phyloP scores from a whole-genome alignment of 768 basidiomycete species.

The Leucocoprinus leucothites region DNA sequence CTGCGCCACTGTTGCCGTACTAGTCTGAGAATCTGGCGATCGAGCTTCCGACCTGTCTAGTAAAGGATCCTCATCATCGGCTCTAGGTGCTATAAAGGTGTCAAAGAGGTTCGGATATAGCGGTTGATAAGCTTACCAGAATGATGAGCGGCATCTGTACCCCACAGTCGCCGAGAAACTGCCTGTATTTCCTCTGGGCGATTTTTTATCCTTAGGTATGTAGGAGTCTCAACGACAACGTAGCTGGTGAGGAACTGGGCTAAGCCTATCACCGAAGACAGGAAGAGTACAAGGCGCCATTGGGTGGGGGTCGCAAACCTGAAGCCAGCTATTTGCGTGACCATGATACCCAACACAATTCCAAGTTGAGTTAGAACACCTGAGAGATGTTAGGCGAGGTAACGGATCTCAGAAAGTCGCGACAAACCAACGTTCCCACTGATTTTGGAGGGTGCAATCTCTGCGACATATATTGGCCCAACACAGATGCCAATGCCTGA shows the following conservation, averaged over 20 bases:
- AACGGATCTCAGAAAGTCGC: not conserved
- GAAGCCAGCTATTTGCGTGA: conserved; percentile 79
- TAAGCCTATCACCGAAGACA: conserved; percentile 55
- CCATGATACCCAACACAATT: conserved; percentile 83
- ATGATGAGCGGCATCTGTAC: conserved; percentile 19
- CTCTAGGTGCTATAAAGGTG: not conserved
- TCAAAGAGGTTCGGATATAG: not conserved
- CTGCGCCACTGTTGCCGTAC: conserved; percentile 47
- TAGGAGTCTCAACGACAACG: conserved; percentile 67
- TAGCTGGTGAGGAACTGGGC: conserved; percentile 54
- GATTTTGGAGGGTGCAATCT: conserved; percentile 76
- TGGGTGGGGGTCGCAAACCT: conserved; percentile 61
- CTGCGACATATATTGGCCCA: conserved; percentile 82
- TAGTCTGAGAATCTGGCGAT: conserved; percentile 20
- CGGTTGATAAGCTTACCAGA: conserved; percentile 22
- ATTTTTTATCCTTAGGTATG: conserved; percentile 55
- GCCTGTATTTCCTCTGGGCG: conserved; percentile 46
- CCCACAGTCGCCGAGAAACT: conserved; percentile 55
- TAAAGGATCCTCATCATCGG: conserved; percentile 37
- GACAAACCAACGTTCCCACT: conserved; percentile 68
- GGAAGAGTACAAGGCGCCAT: conserved; percentile 71
- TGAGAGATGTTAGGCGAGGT: conserved; percentile 20
- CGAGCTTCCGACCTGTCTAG: conserved; percentile 30
- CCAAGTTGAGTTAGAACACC: conserved; percentile 80
- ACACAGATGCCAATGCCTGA: conserved; percentile 75